Base-by-base conservation (phyloP, 179 eudicot species). In the Beta macrorhiza region DNA sequence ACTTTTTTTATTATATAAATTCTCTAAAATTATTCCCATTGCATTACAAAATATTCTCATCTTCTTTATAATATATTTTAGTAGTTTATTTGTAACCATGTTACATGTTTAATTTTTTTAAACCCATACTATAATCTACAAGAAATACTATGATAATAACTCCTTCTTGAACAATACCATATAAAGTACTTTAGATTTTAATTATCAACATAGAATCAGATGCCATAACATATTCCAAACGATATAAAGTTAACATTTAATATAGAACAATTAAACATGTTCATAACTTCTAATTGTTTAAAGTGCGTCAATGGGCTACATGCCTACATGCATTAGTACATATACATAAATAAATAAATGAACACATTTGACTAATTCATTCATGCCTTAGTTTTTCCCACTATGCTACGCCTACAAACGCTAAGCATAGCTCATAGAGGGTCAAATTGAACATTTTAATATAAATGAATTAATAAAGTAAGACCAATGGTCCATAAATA, bases 361-460 rank as follows among this genome's bases (percentile, higher is more conserved):
- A 20, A 47, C 44, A 47, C 12, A 55, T 53, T 78, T 68, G 22
- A 78, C 75, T 37, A 68, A 37, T 37, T 37, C 42, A 42, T 67
- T 78, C 53, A 47, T 67, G n/a, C 72, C 61, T 29, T 19, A 19
- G 29, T 47, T 53, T 7, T 20, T 51, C 63, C 78, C 14, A 75
- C 5, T 52, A 22, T 16, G 25, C 37, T 52, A 78, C 59, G 42
- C 58, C 13, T 5, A 78, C 49, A 4, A 37, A 73, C 20, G 42
- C 13, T 20, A 82, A 45, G 1, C 51, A 14, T 65, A 37, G 52
- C 29, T 67, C 17, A 59, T 37, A 51, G 67, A 67, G 13, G 76
- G 65, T 15, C 72, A 83, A 42, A 29, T 74, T 68, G 4, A 67
- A 42, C 79, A 67, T 79, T 49, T 5, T 11, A 20, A 73, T 14